These are phyloP conservation scores for Saccharomycopsis capsularis DNA, from an alignment of 805 yeast genomes.

Conservation along the genomic window DNA sequence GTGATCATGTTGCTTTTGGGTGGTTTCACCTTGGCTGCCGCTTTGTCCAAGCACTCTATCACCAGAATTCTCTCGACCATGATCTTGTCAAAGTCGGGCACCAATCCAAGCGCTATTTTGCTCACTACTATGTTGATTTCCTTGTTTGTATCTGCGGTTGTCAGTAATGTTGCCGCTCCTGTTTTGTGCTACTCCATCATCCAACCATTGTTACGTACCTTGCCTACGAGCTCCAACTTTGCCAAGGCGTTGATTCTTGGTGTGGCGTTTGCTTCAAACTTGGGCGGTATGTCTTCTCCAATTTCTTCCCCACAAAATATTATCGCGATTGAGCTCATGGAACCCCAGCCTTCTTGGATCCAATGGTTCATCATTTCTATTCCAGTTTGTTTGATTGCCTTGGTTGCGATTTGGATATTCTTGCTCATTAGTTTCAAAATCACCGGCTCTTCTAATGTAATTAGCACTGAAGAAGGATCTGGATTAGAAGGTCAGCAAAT, in stretches of 20 bases:
- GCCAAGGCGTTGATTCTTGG: conserved; percentile 83
- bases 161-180: conserved; percentile 95
- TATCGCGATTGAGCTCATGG: conserved; percentile 82
- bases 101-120: conserved; percentile 70
- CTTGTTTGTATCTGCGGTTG: conserved; percentile 87
- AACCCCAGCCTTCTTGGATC: conserved; percentile 71
- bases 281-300: conserved; percentile 97
- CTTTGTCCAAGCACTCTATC: conserved; percentile 81
- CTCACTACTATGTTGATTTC: conserved; percentile 83
- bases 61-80: conserved; percentile 81
- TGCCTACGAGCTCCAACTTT: conserved; percentile 71
- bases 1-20: conserved; percentile 85
- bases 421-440: conserved; percentile 58
- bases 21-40: conserved; percentile 94
- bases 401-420: conserved; percentile 66
- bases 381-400: conserved; percentile 63
- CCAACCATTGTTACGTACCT: conserved; percentile 79
- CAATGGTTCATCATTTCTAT: conserved; percentile 86
- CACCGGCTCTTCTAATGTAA: conserved; percentile 31
- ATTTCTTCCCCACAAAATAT: conserved; percentile 96
- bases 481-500: conserved; percentile 1
- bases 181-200: conserved; percentile 86
- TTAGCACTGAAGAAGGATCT: background rate
- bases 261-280: conserved; percentile 84
- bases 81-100: conserved; percentile 77